A percentile compares a stretch with the other conserved stretches of the same genome.
Evolutionary conservation across 1,284 basidiomycete species (phyloP).

Genomic region (Rhizoctonia solani): DNA sequence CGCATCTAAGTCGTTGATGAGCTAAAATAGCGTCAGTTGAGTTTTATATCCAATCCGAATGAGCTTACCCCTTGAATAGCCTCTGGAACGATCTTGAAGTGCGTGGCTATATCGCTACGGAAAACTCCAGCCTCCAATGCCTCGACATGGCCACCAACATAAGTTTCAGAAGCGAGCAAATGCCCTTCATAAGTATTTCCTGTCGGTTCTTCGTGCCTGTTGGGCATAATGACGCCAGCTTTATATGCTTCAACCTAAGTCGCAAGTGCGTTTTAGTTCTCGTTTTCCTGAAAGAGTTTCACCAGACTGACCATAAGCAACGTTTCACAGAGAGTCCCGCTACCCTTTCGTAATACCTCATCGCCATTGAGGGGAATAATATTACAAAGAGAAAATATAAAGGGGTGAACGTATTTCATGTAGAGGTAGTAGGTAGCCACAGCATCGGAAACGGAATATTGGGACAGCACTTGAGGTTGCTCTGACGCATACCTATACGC

Average conservation of each 20-base stretch:
- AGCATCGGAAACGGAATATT: slow-evolving; percentile 99
- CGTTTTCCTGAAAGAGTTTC: neutral
- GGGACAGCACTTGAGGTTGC: slow-evolving; percentile 91
- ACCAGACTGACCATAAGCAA: slow-evolving; percentile 85
- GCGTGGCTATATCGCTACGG: slow-evolving; percentile 90
- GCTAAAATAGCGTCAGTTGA: slow-evolving; percentile 53
- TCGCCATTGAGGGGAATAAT: slow-evolving; percentile 98
- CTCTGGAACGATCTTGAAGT: slow-evolving; percentile 92
- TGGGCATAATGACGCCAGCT: slow-evolving; percentile 95
- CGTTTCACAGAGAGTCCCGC: slow-evolving; percentile 96
- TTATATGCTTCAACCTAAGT: slow-evolving; percentile 91
- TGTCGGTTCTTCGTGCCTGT: slow-evolving; percentile 91
- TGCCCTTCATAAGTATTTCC: slow-evolving; percentile 96
- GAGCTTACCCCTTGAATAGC: slow-evolving; percentile 78
- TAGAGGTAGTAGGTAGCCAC: slow-evolving; percentile 99
- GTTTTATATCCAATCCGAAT: neutral
- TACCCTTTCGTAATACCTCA: slow-evolving; percentile 95
- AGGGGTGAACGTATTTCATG: slow-evolving; percentile 99
- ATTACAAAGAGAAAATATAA: slow-evolving; percentile 99
- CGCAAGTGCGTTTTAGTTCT: neutral
- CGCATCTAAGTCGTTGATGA: slow-evolving; percentile 92
- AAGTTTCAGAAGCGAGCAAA: slow-evolving; percentile 94
- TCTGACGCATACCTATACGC: slow-evolving; percentile 86
- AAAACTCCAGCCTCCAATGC: slow-evolving; percentile 99
- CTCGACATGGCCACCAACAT: slow-evolving; percentile 99